Base-by-base conservation (phyloP, 345 rosid genomes). In the Boechera retrofracta region DNA sequence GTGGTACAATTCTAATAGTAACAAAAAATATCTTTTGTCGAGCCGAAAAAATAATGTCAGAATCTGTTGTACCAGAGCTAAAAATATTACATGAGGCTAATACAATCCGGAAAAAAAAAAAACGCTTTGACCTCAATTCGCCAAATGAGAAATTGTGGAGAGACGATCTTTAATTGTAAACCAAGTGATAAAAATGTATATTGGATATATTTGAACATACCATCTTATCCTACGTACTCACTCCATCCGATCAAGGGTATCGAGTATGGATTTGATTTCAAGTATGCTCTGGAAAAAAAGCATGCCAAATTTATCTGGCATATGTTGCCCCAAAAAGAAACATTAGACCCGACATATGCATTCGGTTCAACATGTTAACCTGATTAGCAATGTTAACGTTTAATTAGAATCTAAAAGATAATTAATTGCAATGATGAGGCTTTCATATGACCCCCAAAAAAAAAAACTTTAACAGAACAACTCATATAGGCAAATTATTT, bases 401-500 rank as follows among this genome's bases (percentile, higher is more conserved):
- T 60, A 15, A n/a, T 57, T 57, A 57, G 13, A 57, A 57, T 39
- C 1, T 31, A 57, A 3, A 15, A n/a, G 5, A 57, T 13, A 31
- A 31, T n/a, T 31, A 32, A 10, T 32, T 18, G 16, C 42, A 32
- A 35, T 21, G 31, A 47, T 31, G 10, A 7, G 0, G 4, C 33
- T 42, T 15, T 15, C 63, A 69, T 28, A 69, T 39, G 51, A n/a
- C 32, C 38, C 38, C 38, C 0, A 7, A 7, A 35, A 35, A 7
- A 58, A 18, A 45, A 44, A 44, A 44, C 3, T 21, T 9, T 16
- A 44, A 57, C 33, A 58, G 26, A 57, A 48, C 75, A 71, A 48
- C 36, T 47, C 75, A 48, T 48, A 48, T 33, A 21, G 57, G 35
- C 21, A 72, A 72, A 21, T 54, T 74, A 45, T 15, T 54, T 74